Evolutionary conservation across 2,329 filamentous ascomycete genomes (phyloP).

Genomic region (Pseudocercospora musae): DNA sequence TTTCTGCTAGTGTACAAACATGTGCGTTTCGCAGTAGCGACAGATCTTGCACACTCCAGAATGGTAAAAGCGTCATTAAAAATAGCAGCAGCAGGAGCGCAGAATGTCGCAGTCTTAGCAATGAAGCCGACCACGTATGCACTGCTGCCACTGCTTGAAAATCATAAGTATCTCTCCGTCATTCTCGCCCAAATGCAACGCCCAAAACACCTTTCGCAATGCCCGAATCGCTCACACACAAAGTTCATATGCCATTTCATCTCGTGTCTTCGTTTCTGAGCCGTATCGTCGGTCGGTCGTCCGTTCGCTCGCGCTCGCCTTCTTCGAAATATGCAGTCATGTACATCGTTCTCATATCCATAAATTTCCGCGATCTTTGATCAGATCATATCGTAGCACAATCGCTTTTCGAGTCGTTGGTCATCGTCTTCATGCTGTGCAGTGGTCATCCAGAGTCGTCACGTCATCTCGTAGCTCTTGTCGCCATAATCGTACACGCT

Average conservation of each 20-base stretch:
- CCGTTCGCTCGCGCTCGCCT: not conserved
- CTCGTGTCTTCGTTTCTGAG: not conserved
- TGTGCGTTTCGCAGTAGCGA: constrained; percentile 3
- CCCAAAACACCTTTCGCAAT: not conserved
- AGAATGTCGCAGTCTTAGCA: not conserved
- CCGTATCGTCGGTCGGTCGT: not conserved
- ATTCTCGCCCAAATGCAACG: not conserved
- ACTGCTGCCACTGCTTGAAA: not conserved
- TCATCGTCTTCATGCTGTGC: constrained; percentile 3
- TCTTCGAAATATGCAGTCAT: constrained; percentile 5
- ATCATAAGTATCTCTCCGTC: not conserved
- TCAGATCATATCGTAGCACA: constrained; percentile 1
- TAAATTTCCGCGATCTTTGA: not conserved
- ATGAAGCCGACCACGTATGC: not conserved
- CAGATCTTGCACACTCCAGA: not conserved
- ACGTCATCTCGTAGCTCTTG: not conserved
- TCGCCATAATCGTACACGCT: constrained; percentile 4
- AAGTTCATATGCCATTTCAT: not conserved
- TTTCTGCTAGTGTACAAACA: constrained; percentile 1
- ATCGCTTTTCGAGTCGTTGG: not conserved
- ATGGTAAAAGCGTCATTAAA: not conserved
- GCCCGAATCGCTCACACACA: not conserved
- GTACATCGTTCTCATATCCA: not conserved
- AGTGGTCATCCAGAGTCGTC: constrained; percentile 1
- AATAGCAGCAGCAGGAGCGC: not conserved